Base-by-base conservation (phyloP, 176 grass and related monocot genomes). In the Olyra latifolia region DNA sequence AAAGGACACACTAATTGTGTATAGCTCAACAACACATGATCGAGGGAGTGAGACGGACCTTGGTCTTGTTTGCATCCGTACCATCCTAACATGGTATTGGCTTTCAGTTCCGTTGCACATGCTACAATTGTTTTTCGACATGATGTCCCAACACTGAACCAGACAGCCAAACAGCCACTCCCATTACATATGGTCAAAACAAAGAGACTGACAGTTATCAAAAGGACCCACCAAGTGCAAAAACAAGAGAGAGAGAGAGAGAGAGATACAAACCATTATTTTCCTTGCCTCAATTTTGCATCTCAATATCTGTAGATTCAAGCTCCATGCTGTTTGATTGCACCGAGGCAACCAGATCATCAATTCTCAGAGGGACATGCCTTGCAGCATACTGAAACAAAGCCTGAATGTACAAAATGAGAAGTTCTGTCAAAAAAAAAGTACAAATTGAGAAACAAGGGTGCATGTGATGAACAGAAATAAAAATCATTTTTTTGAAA, bases 381-480 rank as follows among this genome's bases (percentile, higher is more conserved):
- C 96, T 91, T 62, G 92, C 92, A 66, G 92, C 88, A 87, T 93
- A 91, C 78, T 98, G 96, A 75, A 98, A 98, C 78, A 98, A 91
- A 83, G 80, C 90, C 96, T 98, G 77, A 77, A 84, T 3, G 45
- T 69, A 64, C 11, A 41, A 79, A 82, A 77, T 0, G 40, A 8
- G n/a, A n/a, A n/a, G n/a, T n/a, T n/a, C n/a, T n/a, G n/a, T n/a
- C n/a, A n/a, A n/a, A n/a, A n/a, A n/a, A n/a, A n/a, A n/a, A n/a
- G n/a, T n/a, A n/a, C n/a, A n/a, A n/a, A n/a, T n/a, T n/a, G n/a
- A n/a, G 53, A 68, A 62, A n/a, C 11, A 75, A 22, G 48, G 29
- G 13, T 52, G n/a, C n/a, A 85, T 68, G 56, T n/a, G 47, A 80
- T 68, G 44, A 70, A 25, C 8, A 35, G 0, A 30, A 10, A 6